Evolutionary conservation across 192 early-diverging fungal species (phyloP).

Genomic region (Rhizoclosmatium sp.): DNA sequence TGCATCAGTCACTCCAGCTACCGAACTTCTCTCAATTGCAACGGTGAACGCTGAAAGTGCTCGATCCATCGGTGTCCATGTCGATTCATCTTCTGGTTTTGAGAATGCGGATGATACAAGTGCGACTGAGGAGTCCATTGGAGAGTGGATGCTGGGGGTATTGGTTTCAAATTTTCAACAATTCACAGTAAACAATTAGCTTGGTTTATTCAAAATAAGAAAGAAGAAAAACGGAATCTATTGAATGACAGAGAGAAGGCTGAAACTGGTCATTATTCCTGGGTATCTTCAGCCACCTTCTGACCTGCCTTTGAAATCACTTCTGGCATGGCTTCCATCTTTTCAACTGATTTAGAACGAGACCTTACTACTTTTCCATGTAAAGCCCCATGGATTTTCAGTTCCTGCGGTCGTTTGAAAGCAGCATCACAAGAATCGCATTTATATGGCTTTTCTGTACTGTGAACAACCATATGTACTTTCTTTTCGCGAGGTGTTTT

Average conservation of each 20-base stretch:
- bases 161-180: not conserved
- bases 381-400: slow-evolving; percentile 1
- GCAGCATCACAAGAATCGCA: not conserved
- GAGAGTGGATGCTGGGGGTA: not conserved
- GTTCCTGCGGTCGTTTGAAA: slow-evolving; percentile 24
- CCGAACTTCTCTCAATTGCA: not conserved
- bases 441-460: not conserved
- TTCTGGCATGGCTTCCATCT: no score
- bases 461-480: slow-evolving; percentile 15
- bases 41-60: slow-evolving; percentile 1
- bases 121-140: slow-evolving; percentile 8
- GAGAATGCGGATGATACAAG: slow-evolving; percentile 4
- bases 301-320: no score
- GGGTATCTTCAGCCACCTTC: no score
- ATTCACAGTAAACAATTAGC: no score
- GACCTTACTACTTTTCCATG: not conserved
- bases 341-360: not conserved
- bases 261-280: no score
- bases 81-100: slow-evolving; percentile 26
- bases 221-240: not conserved
- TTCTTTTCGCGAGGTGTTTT: slow-evolving; percentile 27
- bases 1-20: not conserved
- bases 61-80: slow-evolving; percentile 20
- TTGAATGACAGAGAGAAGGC: not conserved
- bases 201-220: no score